Evolutionary conservation across 805 yeast genomes (phyloP).

Genomic region (Pichia thaimueangensis): DNA sequence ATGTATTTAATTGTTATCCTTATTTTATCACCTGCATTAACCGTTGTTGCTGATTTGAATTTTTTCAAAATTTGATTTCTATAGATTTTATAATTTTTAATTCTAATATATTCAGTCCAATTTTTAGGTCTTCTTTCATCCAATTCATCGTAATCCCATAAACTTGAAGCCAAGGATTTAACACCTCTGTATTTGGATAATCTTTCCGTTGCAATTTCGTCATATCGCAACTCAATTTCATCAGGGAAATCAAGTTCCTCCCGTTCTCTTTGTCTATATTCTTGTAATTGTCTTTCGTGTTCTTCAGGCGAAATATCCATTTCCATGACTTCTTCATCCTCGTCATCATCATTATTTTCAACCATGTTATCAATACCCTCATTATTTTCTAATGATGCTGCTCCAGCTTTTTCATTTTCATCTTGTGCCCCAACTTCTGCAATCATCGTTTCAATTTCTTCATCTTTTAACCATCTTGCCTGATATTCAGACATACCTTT

Average conservation of each 20-base stretch:
- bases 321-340: constrained; percentile 47
- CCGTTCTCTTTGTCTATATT: constrained; percentile 60
- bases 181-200: constrained; percentile 80
- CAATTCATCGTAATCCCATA: constrained; percentile 82
- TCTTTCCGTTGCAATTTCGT: constrained; percentile 67
- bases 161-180: constrained; percentile 69
- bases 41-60: constrained; percentile 40
- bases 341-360: constrained; percentile 8
- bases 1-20: constrained; percentile 52
- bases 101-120: constrained; percentile 69
- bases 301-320: constrained; percentile 75
- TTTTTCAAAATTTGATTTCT: constrained; percentile 63
- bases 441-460: constrained; percentile 37
- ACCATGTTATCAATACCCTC: constrained; percentile 29
- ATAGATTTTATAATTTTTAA: constrained; percentile 72
- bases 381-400: constrained; percentile 36
- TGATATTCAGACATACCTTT: constrained; percentile 74
- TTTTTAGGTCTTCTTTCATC: constrained; percentile 68
- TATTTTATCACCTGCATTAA: constrained; percentile 59
- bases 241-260: constrained; percentile 95
- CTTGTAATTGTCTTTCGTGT: constrained; percentile 68
- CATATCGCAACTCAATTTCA: constrained; percentile 80
- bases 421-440: constrained; percentile 35
- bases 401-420: constrained; percentile 22
- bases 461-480: constrained; percentile 68